These are phyloP conservation scores for Camellia japonica DNA, from an alignment of 148 eudicot genomes.

Conservation along the genomic window DNA sequence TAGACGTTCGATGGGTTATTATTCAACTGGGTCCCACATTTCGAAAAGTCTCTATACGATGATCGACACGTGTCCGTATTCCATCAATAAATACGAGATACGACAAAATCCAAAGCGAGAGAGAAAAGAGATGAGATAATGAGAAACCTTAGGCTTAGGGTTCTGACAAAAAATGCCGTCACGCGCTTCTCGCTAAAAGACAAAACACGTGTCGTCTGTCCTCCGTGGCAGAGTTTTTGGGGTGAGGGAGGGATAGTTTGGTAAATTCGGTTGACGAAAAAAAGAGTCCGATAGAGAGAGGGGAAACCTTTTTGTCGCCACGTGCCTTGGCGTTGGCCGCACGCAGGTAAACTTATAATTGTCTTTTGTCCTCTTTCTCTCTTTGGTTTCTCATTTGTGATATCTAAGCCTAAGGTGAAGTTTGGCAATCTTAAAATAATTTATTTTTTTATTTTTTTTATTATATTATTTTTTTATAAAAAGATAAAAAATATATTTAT, in stretches of 20 bases:
- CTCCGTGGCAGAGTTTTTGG: slow-evolving; percentile 16
- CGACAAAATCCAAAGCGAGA: slow-evolving; percentile 27
- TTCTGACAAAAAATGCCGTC: slow-evolving; percentile 31
- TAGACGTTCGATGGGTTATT: neutral
- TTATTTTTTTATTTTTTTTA: too few relatives aligned
- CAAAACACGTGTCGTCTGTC: slow-evolving; percentile 30
- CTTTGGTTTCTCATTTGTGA: slow-evolving; percentile 4
- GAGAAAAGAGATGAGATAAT: too few relatives aligned
- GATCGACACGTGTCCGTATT: slow-evolving; percentile 25
- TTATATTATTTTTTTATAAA: too few relatives aligned
- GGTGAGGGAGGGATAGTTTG: slow-evolving; percentile 11
- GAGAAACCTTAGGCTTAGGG: neutral
- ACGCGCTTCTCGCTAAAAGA: slow-evolving; percentile 28
- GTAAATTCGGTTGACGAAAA: slow-evolving; percentile 1
- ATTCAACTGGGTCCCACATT: too few relatives aligned
- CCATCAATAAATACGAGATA: slow-evolving; percentile 6
- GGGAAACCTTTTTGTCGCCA: slow-evolving; percentile 31
- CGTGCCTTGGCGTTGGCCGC: slow-evolving; percentile 51
- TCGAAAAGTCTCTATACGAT: neutral
- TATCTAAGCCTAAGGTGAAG: too few relatives aligned
- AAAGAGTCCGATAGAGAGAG: neutral
- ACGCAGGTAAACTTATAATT: slow-evolving; percentile 33
- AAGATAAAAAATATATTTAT: too few relatives aligned
- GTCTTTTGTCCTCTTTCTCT: neutral
- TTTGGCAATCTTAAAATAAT: too few relatives aligned